These are phyloP conservation scores for Bipolaris sorokiniana DNA, from an alignment of 2,329 filamentous ascomycete species.

Conservation along the genomic window DNA sequence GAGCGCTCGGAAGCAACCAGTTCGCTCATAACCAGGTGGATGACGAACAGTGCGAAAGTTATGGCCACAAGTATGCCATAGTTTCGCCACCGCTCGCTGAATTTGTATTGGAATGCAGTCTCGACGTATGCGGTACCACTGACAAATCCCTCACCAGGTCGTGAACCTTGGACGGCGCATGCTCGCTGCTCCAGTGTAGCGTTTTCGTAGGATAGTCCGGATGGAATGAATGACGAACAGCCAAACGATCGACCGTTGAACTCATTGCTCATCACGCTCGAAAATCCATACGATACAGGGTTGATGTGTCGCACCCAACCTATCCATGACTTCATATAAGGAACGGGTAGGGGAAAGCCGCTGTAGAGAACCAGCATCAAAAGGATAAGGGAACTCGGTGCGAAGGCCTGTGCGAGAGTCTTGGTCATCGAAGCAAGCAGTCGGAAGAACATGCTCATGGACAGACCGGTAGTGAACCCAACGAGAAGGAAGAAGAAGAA, in stretches of 20 bases:
- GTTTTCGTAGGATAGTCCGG: constrained; percentile 43
- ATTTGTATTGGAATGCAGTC: constrained; percentile 40
- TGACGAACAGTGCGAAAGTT: constrained; percentile 63
- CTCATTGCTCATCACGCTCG: constrained; percentile 79
- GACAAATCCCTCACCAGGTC: constrained; percentile 44
- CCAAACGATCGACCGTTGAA: constrained; percentile 30
- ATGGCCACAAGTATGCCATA: constrained; percentile 71
- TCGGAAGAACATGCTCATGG: constrained; percentile 84
- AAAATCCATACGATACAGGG: constrained; percentile 77
- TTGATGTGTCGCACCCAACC: constrained; percentile 69
- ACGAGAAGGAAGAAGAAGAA: constrained; percentile 83
- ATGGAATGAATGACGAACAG: constrained; percentile 48
- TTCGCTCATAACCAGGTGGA: constrained; percentile 68
- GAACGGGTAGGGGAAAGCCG: constrained; percentile 69
- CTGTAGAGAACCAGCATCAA: constrained; percentile 68
- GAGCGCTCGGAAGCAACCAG: constrained; percentile 66
- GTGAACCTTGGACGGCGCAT: constrained; percentile 45
- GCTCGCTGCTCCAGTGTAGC: constrained; percentile 38
- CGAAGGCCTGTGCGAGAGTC: constrained; percentile 63
- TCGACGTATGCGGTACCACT: constrained; percentile 44
- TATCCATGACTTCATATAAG: constrained; percentile 58
- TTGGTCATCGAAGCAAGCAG: constrained; percentile 75
- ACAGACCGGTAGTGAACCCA: constrained; percentile 62
- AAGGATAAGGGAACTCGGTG: constrained; percentile 61
- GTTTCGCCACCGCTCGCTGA: constrained; percentile 59